These are phyloP conservation scores for Aureobasidium melanogenum DNA, from an alignment of 2,329 filamentous ascomycete species.

Conservation along the genomic window DNA sequence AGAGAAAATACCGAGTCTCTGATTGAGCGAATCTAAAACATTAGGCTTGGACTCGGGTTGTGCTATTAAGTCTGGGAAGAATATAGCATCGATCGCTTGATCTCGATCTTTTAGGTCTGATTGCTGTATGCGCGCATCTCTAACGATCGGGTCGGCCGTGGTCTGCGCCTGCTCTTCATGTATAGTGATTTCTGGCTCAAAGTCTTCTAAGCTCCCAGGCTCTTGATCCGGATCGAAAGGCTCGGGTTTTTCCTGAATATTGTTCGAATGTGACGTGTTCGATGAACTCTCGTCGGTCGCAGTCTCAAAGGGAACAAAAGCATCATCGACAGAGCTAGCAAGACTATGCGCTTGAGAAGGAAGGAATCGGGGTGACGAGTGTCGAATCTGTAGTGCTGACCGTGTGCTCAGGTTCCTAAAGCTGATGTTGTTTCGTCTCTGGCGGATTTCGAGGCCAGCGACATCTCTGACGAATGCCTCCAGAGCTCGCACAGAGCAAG, in stretches of 20 bases:
- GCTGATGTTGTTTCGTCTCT: background rate
- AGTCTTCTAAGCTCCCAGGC: background rate
- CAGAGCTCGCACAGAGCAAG: conserved; percentile 19
- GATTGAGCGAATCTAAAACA: background rate
- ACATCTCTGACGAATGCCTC: conserved; percentile 19
- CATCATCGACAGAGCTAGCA: conserved; percentile 10
- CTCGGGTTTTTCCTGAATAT: background rate
- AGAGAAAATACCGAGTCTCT: background rate
- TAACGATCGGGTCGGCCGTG: background rate
- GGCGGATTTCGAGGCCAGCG: conserved; percentile 17
- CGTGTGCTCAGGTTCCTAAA: conserved; percentile 13
- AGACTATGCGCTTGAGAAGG: background rate
- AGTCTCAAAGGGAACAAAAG: conserved; percentile 14
- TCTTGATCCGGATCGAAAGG: background rate
- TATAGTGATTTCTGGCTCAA: conserved; percentile 7
- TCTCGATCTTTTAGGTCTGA: background rate
- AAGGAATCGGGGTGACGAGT: background rate
- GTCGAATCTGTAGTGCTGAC: background rate
- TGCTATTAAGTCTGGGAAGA: background rate
- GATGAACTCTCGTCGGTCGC: background rate
- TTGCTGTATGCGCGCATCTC: background rate
- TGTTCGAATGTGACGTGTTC: background rate
- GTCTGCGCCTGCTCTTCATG: background rate
- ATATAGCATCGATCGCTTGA: background rate
- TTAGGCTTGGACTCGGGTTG: background rate